Evolutionary conservation across 352 stramenopile species (phyloP), one percentile per base, ranked within the genome.

Genomic region (Pythium sukuiense): DNA sequence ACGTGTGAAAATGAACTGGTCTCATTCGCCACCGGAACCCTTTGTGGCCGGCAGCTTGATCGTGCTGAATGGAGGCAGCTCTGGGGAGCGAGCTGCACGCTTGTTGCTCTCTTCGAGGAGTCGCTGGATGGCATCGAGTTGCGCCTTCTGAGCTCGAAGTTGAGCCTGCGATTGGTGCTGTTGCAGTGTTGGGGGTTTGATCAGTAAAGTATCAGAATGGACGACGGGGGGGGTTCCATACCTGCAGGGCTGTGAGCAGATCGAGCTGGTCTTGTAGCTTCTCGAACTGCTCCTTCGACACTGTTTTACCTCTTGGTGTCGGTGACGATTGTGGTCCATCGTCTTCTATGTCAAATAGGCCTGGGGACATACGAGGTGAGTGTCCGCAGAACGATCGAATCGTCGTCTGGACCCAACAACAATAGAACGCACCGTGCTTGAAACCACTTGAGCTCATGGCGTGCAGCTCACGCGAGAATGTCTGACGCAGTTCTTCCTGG

Each of bases 191-290:
- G 14, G 11, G 6, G 50, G 37, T 45, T 39, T n/a, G 2, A 58
- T 6, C 29, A 54, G n/a, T 12, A 62, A 5, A 4, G 20, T 29
- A 8, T 35, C 32, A 35, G 41, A 46, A 61, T 48, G 41, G n/a
- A 27, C 48, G 32, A 52, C n/a, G n/a, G n/a, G n/a, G n/a, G n/a
- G n/a, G n/a, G n/a, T n/a, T n/a, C 59, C 72, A 14, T 70, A 87
- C 76, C 76, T 92, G 83, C 18, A 76, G 76, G 14, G 74, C 68
- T 35, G 63, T 83, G 30, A 92, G 76, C 24, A 72, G 69, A 24
- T 90, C 75, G 13, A 92, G 69, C 72, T 87, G 73, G 18, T 87
- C 65, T 67, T 90, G 78, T 16, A 90, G 62, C 2, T 72, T 57
- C 20, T 67, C 53, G 9, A 79, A 62, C 33, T 73, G 26, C 9